Percentiles rank a stretch among this genome's conserved stretches.
phyloP scores from a whole-genome alignment of 2,329 filamentous ascomycete species.

The Trichoderma semiorbis region DNA sequence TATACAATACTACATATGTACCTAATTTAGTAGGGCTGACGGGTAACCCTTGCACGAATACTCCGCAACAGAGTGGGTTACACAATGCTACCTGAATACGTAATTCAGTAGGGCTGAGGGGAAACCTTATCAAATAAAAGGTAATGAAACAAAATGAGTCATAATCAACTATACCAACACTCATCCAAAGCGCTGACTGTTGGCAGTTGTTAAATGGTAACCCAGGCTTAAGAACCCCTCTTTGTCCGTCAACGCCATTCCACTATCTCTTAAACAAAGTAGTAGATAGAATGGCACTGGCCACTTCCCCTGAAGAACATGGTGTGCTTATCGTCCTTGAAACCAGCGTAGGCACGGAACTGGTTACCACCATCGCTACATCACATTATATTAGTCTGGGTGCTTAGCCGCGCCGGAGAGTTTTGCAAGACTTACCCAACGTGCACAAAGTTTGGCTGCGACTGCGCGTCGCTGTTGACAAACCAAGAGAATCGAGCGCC shows the following conservation, averaged over 20 bases:
- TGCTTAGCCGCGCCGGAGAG: background rate
- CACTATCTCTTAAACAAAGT: background rate
- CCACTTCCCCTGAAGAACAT: background rate
- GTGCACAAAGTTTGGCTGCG: background rate
- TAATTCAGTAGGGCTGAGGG: background rate
- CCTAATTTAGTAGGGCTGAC: background rate
- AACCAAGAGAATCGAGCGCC: background rate
- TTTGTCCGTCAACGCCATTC: background rate
- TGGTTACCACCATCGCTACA: constrained; percentile 6
- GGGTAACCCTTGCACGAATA: background rate
- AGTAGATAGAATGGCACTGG: constrained; percentile 4
- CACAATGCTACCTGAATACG: background rate
- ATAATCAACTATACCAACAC: background rate
- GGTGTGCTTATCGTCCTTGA: background rate
- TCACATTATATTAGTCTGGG: background rate
- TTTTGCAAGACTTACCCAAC: constrained; percentile 4
- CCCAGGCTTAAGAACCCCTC: background rate
- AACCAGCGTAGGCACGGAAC: constrained; percentile 3
- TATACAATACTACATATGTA: background rate
- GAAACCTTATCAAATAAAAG: background rate
- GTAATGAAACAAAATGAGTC: background rate
- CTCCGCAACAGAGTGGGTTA: background rate
- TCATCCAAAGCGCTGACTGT: background rate
- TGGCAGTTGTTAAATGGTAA: background rate
- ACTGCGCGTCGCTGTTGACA: background rate